Percentiles rank a stretch among this genome's conserved stretches.
These are phyloP conservation scores for Karstenula rhodostoma DNA, from an alignment of 2,329 filamentous ascomycete species.

Conservation along the genomic window DNA sequence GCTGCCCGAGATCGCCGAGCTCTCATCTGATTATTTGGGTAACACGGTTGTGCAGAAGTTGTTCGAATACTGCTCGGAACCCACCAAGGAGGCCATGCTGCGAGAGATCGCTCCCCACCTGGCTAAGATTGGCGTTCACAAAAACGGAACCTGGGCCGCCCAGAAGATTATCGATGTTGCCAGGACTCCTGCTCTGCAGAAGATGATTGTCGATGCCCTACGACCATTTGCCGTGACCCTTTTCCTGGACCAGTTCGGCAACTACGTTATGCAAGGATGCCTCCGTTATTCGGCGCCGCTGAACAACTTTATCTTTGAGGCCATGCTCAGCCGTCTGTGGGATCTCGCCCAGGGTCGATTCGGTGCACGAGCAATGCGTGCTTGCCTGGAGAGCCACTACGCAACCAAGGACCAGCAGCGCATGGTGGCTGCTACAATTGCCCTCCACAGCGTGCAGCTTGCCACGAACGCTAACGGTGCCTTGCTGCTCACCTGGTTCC, in stretches of 20 bases:
- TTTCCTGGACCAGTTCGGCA: conserved; percentile 97
- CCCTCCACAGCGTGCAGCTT: conserved; percentile 94
- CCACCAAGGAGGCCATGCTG: conserved; percentile 90
- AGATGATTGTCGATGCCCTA: conserved; percentile 82
- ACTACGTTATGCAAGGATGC: conserved; percentile 97
- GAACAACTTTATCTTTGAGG: conserved; percentile 98
- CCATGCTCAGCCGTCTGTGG: conserved; percentile 94
- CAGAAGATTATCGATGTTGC: conserved; percentile 99
- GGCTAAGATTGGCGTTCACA: conserved; percentile 96
- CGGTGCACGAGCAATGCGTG: conserved; percentile 93
- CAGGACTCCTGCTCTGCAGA: conserved; percentile 83
- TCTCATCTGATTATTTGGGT: conserved; percentile 94
- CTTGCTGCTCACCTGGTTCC: conserved; percentile 92
- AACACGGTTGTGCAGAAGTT: conserved; percentile 99
- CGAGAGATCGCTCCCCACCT: conserved; percentile 86
- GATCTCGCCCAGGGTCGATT: conserved; percentile 92
- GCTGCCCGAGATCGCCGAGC: conserved; percentile 94
- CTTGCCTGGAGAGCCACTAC: conserved; percentile 95
- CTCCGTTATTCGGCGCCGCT: conserved; percentile 87
- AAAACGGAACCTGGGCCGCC: conserved; percentile 98
- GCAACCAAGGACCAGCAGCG: conserved; percentile 94
- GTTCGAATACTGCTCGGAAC: conserved; percentile 94
- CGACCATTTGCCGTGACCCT: conserved; percentile 87
- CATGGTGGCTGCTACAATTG: conserved; percentile 91
- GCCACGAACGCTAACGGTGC: conserved; percentile 97